These are phyloP conservation scores for Arthrinium phaeospermum DNA, from an alignment of 2,329 filamentous ascomycete genomes.

Conservation along the genomic window DNA sequence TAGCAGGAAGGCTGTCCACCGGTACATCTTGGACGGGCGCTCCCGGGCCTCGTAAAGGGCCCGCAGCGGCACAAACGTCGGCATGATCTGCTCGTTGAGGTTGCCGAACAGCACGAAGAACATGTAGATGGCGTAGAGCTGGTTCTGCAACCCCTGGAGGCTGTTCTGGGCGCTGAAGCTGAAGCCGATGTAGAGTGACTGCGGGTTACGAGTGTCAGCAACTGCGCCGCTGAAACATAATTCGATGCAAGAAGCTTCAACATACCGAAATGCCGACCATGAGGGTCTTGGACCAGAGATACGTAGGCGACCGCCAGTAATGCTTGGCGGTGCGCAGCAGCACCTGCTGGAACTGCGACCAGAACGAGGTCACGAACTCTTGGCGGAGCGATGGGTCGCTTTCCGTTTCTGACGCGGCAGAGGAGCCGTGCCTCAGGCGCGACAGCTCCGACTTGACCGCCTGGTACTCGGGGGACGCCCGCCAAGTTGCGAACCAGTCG, in stretches of 20 bases:
- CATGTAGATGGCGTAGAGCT: constrained; percentile 88
- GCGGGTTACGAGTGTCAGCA: neutral
- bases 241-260: neutral
- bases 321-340: constrained; percentile 82
- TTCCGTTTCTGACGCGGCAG: constrained; percentile 52
- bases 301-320: constrained; percentile 88
- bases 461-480: constrained; percentile 45
- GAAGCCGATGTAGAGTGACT: constrained; percentile 79
- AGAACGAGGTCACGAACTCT: constrained; percentile 83
- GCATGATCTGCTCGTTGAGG: constrained; percentile 81
- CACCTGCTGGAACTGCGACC: constrained; percentile 69
- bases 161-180: constrained; percentile 75
- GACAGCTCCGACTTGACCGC: constrained; percentile 63
- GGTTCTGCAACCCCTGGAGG: constrained; percentile 81
- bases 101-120: constrained; percentile 82
- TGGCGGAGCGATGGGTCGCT: constrained; percentile 39
- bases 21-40: constrained; percentile 82
- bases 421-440: constrained; percentile 50
- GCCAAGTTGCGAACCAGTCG: constrained; percentile 68
- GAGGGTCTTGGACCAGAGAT: constrained; percentile 86
- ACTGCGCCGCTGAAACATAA: neutral
- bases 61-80: constrained; percentile 82
- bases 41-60: constrained; percentile 85
- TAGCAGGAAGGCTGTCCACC: constrained; percentile 75
- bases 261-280: neutral